These are phyloP conservation scores for Rhizopogon sp. DNA, from an alignment of 768 basidiomycete genomes.

Conservation along the genomic window DNA sequence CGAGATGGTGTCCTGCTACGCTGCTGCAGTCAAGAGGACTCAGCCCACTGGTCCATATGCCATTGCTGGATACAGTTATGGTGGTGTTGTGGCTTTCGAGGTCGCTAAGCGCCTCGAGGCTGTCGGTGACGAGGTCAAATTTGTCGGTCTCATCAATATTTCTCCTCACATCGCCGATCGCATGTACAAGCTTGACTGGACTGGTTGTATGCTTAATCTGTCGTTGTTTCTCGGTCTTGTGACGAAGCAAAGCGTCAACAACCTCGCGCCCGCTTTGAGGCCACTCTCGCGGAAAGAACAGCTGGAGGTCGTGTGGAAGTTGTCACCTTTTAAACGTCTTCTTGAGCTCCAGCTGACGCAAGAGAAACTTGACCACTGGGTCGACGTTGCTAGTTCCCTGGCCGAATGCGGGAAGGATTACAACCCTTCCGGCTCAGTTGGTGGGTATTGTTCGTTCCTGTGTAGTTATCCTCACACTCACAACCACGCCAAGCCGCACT, in stretches of 20 bases:
- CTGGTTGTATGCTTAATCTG: slow-evolving; percentile 33
- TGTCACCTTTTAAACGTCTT: slow-evolving; percentile 8
- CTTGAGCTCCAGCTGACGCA: slow-evolving; percentile 7
- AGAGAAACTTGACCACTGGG: slow-evolving; percentile 19
- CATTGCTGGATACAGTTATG: slow-evolving; percentile 41
- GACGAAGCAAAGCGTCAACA: slow-evolving; percentile 13
- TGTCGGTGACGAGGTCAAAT: slow-evolving; percentile 32
- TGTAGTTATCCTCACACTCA: neutral
- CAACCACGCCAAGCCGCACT: neutral
- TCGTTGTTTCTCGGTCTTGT: slow-evolving; percentile 33
- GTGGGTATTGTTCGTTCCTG: slow-evolving; percentile 7
- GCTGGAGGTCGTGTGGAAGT: slow-evolving; percentile 13
- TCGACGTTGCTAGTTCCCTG: slow-evolving; percentile 15
- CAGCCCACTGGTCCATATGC: slow-evolving; percentile 35
- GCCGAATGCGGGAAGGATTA: slow-evolving; percentile 17
- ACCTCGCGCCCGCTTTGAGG: slow-evolving; percentile 10
- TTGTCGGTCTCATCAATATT: slow-evolving; percentile 37
- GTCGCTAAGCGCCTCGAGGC: slow-evolving; percentile 33
- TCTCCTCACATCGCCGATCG: slow-evolving; percentile 37
- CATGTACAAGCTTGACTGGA: slow-evolving; percentile 36
- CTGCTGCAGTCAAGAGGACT: slow-evolving; percentile 26
- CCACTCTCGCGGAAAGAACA: slow-evolving; percentile 16
- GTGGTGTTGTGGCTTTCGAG: slow-evolving; percentile 40
- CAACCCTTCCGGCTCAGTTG: slow-evolving; percentile 12
- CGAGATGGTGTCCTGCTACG: slow-evolving; percentile 36